Percentiles rank a stretch among this genome's conserved stretches.
Conservation (phyloP, 2,329 filamentous ascomycete species). For the Paraphaeosphaeria minitans region DNA sequence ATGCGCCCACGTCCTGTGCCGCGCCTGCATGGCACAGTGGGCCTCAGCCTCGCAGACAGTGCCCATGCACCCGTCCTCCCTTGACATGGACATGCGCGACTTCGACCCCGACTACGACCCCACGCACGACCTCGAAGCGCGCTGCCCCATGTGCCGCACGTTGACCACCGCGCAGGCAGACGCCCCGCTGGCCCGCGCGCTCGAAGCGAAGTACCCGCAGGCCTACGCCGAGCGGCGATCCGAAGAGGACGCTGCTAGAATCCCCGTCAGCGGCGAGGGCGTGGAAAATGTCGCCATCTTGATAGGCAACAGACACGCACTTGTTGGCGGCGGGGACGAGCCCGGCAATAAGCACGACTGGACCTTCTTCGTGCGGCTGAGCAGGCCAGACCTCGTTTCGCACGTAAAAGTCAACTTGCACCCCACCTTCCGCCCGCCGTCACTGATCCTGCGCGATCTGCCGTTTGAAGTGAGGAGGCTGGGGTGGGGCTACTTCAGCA, state of each 20-base stretch:
- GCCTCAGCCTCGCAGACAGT: conserved; percentile 48
- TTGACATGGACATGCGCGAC: conserved; percentile 47
- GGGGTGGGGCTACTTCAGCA: conserved; percentile 52
- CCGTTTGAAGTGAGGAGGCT: conserved; percentile 50
- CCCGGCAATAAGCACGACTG: conserved; percentile 49
- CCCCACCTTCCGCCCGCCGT: conserved; percentile 49
- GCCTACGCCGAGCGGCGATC: conserved; percentile 43
- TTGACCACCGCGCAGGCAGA: conserved; percentile 44
- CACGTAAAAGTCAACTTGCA: conserved; percentile 51
- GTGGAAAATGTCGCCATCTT: conserved; percentile 40
- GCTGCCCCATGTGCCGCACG: conserved; percentile 55
- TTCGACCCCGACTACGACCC: conserved; percentile 43
- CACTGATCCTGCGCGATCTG: conserved; percentile 38
- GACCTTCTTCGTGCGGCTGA: conserved; percentile 53
- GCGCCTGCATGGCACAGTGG: conserved; percentile 55
- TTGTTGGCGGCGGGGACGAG: conserved; percentile 25
- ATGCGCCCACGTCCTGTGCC: conserved; percentile 53
- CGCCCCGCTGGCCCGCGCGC: conserved; percentile 23
- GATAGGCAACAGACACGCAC: conserved; percentile 51
- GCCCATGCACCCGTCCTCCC: conserved; percentile 43
- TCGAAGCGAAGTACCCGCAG: conserved; percentile 44
- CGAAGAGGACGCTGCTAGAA: conserved; percentile 40
- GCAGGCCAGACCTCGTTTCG: conserved; percentile 52
- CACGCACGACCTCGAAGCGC: conserved; percentile 44
- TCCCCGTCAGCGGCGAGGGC: conserved; percentile 27